phyloP scores from a whole-genome alignment of 2,329 filamentous ascomycete genomes.

The Chrysosporium keratinophilum region DNA sequence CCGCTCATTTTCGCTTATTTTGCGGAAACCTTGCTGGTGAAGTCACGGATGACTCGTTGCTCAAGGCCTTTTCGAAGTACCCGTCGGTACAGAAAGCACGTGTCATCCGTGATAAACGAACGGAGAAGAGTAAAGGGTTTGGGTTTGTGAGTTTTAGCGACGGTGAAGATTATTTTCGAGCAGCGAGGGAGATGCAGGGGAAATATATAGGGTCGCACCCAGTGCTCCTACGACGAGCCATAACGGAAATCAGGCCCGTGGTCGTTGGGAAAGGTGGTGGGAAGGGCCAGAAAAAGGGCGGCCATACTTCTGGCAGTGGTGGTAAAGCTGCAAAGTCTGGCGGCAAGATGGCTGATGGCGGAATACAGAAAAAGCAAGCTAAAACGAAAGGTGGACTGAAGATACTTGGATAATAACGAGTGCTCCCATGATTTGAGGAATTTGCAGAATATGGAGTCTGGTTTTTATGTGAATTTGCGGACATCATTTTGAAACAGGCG shows the following conservation, averaged over 20 bases:
- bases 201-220: constrained; percentile 99
- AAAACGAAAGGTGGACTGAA: constrained; percentile 39
- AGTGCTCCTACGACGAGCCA: constrained; percentile 74
- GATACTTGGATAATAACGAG: constrained; percentile 31
- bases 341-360: constrained; percentile 34
- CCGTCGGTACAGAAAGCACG: constrained; percentile 81
- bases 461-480: too few species aligned
- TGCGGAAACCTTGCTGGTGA: constrained; percentile 95
- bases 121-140: constrained; percentile 90
- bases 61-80: constrained; percentile 89
- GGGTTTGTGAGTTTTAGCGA: constrained; percentile 95
- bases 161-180: constrained; percentile 91
- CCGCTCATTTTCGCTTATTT: constrained; percentile 84
- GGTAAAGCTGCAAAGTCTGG: constrained; percentile 18
- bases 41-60: constrained; percentile 87
- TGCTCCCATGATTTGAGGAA: not conserved
- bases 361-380: constrained; percentile 35
- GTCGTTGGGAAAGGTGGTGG: constrained; percentile 50
- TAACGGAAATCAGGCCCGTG: constrained; percentile 76
- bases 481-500: too few species aligned
- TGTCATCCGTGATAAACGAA: constrained; percentile 89
- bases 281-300: constrained; percentile 22
- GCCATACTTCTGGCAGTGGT: constrained; percentile 26
- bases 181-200: constrained; percentile 94
- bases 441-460: too few species aligned